These are phyloP conservation scores for Picochlorum sp. DNA, from an alignment of 139 green algal species.

Conservation along the genomic window DNA sequence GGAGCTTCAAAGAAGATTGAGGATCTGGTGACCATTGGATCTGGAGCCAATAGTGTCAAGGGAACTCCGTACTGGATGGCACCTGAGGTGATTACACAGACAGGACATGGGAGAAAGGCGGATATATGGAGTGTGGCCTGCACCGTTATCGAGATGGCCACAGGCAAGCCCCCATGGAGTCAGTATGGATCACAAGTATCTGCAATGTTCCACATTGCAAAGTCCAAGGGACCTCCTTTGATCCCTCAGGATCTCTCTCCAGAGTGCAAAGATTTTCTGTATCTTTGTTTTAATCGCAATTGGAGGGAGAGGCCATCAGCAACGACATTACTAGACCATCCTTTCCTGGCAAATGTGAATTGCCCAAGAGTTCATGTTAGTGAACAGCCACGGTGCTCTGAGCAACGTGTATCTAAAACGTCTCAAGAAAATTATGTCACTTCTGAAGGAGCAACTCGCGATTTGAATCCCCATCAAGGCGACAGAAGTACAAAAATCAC, in stretches of 20 bases:
- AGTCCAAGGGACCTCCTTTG: conserved; percentile 60
- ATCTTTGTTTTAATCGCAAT: conserved; percentile 83
- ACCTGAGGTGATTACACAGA: conserved; percentile 90
- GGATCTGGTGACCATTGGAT: conserved; percentile 76
- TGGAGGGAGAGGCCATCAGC: conserved; percentile 57
- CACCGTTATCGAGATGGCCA: conserved; percentile 95
- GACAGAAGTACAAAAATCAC: no score
- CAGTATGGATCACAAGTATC: conserved; percentile 49
- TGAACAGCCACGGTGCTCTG: no score
- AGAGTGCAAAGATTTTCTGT: conserved; percentile 84
- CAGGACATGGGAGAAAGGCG: conserved; percentile 64
- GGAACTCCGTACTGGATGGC: conserved; percentile 99
- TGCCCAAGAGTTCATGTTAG: no score
- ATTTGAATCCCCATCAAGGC: no score
- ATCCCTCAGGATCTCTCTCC: conserved; percentile 67
- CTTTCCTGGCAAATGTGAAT: conserved; percentile 43
- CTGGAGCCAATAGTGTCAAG: conserved; percentile 76
- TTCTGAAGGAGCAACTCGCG: no score
- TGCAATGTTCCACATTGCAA: conserved; percentile 89
- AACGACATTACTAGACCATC: conserved; percentile 62
- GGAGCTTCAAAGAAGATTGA: conserved; percentile 87
- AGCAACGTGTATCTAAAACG: no score
- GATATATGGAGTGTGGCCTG: conserved; percentile 96
- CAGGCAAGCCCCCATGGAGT: conserved; percentile 78
- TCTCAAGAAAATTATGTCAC: no score